phyloP scores from a whole-genome alignment of 202 grass and related monocot genomes.

The Schoenoplectus tabernaemontani region DNA sequence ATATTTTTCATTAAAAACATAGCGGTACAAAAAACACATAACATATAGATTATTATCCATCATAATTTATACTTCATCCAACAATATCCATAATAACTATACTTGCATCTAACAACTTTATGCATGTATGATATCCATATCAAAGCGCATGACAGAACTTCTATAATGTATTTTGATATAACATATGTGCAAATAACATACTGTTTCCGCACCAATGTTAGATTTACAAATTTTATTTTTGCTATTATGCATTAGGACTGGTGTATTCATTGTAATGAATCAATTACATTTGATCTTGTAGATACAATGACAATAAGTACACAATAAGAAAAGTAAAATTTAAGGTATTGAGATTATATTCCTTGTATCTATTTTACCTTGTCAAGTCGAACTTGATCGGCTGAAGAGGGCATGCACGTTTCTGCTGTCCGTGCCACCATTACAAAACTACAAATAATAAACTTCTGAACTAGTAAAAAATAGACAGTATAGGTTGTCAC shows the following conservation, averaged over 20 bases:
- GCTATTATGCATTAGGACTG: background rate
- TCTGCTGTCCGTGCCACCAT: constrained; percentile 59
- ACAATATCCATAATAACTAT: no score
- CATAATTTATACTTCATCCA: no score
- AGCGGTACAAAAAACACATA: background rate
- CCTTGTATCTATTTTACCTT: constrained; percentile 40
- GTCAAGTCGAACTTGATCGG: constrained; percentile 59
- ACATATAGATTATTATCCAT: constrained; percentile 11
- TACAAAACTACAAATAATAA: constrained; percentile 65
- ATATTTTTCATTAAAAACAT: background rate
- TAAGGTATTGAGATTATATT: background rate
- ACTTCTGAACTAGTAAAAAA: background rate
- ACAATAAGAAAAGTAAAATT: background rate
- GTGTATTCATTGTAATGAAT: background rate
- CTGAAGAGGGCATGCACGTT: constrained; percentile 61
- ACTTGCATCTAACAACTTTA: background rate
- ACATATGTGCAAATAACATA: background rate
- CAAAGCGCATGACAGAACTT: background rate
- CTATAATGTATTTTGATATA: constrained; percentile 1
- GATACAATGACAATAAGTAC: background rate
- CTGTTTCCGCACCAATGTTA: background rate
- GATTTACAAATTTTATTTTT: background rate
- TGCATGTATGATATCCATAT: background rate
- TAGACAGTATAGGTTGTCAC: background rate
- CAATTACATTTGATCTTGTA: background rate